A percentile compares a stretch with the other conserved stretches of the same genome.
phyloP scores from a whole-genome alignment of 2,329 filamentous ascomycete genomes.

The Neonectria sp. region DNA sequence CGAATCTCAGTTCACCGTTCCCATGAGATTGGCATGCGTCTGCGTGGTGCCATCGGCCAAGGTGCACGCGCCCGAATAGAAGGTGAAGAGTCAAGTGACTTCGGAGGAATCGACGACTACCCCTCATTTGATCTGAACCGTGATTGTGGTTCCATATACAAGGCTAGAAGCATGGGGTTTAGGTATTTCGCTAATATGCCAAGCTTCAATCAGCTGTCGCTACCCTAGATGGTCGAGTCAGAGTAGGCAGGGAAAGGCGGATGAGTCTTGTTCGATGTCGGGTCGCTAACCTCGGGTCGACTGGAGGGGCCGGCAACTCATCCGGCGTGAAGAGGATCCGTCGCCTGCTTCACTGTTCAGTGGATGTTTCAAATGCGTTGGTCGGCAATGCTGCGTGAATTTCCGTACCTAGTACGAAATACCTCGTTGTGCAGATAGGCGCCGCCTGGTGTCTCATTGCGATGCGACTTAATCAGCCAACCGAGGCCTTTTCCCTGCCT shows the following conservation, averaged over 20 bases:
- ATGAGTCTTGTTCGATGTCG: not conserved
- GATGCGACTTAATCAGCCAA: not conserved
- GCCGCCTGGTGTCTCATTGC: not conserved
- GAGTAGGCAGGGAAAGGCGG: not conserved
- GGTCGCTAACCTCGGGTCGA: not conserved
- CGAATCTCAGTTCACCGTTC: not conserved
- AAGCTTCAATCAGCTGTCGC: not conserved
- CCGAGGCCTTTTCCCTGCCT: not conserved
- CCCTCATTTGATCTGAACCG: not conserved
- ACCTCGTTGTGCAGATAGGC: not conserved
- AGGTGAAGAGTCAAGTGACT: not conserved
- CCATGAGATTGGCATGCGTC: slow-evolving; percentile 1
- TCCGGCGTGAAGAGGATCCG: not conserved
- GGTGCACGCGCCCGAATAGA: not conserved
- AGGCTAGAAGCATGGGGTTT: not conserved
- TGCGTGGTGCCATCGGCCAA: not conserved
- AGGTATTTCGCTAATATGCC: not conserved
- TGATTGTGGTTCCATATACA: not conserved
- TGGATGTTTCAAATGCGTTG: slow-evolving; percentile 1
- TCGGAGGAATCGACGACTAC: not conserved
- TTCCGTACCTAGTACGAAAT: not conserved
- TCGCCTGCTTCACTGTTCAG: not conserved
- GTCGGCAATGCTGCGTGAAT: not conserved
- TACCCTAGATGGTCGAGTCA: not conserved
- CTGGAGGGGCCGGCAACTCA: not conserved